Evolutionary conservation across 225 moss, liverwort and hornwort species (phyloP).

Genomic region (Asterella californica): DNA sequence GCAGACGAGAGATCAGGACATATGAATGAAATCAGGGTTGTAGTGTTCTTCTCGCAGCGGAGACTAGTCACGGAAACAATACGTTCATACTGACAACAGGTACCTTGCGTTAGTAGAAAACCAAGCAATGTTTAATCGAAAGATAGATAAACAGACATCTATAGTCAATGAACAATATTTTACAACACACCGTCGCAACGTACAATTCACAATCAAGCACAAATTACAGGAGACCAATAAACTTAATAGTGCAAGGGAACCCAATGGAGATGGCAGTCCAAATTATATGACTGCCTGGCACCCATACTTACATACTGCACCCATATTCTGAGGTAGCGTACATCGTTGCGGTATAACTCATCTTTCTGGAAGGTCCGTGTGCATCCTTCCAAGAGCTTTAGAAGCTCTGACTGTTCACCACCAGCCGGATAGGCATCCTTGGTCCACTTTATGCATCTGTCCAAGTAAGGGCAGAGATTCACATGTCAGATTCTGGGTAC

Average conservation of each 20-base stretch:
- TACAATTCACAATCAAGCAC: no score
- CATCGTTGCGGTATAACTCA: conserved; percentile 69
- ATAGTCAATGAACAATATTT: not conserved
- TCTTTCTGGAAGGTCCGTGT: conserved; percentile 73
- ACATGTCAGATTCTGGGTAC: not conserved
- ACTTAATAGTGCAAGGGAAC: no score
- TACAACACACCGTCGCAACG: not conserved
- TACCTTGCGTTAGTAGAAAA: no score
- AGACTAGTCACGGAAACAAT: not conserved
- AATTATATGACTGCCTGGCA: not conserved
- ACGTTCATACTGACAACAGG: no score
- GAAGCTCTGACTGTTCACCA: conserved; percentile 70
- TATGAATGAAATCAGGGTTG: not conserved
- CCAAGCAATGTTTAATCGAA: no score
- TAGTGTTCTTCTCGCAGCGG: not conserved
- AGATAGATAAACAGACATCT: not conserved
- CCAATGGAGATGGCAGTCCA: not conserved
- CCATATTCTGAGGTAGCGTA: conserved; percentile 85
- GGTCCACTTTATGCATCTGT: conserved; percentile 82
- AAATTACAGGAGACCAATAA: no score
- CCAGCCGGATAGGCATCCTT: conserved; percentile 76
- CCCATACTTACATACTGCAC: conserved; percentile 75
- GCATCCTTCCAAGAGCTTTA: conserved; percentile 69
- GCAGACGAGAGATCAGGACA: conserved; percentile 4
- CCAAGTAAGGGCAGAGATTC: not conserved